Conservation (phyloP, 768 basidiomycete genomes). For the Clavulina sp. region DNA sequence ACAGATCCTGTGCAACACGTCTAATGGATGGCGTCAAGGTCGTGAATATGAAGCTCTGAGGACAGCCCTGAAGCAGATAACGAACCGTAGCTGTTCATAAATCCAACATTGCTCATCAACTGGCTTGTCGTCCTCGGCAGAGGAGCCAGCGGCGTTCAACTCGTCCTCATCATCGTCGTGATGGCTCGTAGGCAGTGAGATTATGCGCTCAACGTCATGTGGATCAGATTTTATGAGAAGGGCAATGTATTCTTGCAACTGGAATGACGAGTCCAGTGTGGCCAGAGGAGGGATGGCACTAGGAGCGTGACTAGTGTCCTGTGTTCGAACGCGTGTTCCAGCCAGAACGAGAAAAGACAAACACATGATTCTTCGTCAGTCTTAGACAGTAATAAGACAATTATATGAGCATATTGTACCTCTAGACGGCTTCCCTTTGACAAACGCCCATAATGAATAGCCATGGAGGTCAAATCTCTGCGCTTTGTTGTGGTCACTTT, state of each 20-base stretch:
- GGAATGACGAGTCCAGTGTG: conserved; percentile 70
- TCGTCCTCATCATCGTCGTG: background rate
- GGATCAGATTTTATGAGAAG: conserved; percentile 71
- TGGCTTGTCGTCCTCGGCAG: conserved; percentile 27
- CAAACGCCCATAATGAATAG: too few relatives aligned
- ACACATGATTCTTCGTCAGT: too few relatives aligned
- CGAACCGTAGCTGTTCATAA: conserved; percentile 45
- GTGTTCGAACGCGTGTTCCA: too few relatives aligned
- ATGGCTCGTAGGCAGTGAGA: conserved; percentile 43
- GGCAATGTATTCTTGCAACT: conserved; percentile 87
- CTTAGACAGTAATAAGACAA: too few relatives aligned
- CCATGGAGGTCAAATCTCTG: too few relatives aligned
- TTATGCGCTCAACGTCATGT: conserved; percentile 71
- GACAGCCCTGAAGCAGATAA: background rate
- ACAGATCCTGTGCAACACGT: conserved; percentile 74
- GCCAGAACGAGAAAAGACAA: too few relatives aligned
- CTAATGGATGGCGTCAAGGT: conserved; percentile 21
- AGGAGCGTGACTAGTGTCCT: background rate
- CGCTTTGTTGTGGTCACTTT: too few relatives aligned
- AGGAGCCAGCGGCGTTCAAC: conserved; percentile 6
- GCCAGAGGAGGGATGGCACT: conserved; percentile 14
- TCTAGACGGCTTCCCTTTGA: too few relatives aligned
- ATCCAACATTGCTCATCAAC: conserved; percentile 81
- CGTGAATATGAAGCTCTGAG: conserved; percentile 20
- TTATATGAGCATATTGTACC: too few relatives aligned